Evolutionary conservation across 345 rosid genomes (phyloP), one percentile per base, ranked within the genome.

Genomic region (Microcos paniculata): DNA sequence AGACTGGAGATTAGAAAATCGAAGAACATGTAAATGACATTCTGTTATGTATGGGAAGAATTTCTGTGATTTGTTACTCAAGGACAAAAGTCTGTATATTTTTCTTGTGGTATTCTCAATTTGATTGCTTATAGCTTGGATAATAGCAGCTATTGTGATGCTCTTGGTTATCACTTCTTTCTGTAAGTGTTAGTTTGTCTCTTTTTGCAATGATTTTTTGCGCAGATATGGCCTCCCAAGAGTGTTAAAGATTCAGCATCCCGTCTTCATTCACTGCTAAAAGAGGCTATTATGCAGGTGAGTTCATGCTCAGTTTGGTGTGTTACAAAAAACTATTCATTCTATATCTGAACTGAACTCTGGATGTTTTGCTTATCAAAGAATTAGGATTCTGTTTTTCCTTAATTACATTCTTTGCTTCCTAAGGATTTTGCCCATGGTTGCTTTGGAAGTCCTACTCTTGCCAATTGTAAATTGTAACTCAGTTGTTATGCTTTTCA

Each of bases 201-300:
- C 55, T 65, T 77, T 62, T 80, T 49, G 62, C 13, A 42, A 58
- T 63, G 79, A n/a, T 42, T 53, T 69, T 80, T 81, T 66, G 35
- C 83, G 79, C 89, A 96, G 99, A 90, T 96, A 85, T 96, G 98
- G 98, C 99, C 99, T 87, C 98, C 99, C 28, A 96, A 93, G 83
- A 90, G 84, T 85, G 86, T 96, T 72, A 94, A 93, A 83, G 99
- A 96, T 85, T 87, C 97, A 21, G 97, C 97, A 74, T 93, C 99
- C 68, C 82, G 83, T 79, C 89, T 93, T 78, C 95, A 96, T 88
- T 90, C 93, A 70, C 87, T 73, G 78, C 86, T 93, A 79, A 96
- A 88, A 83, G 99, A 93, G 83, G 97, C 91, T 64, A 90, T 96
- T 78, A 28, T 87, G 85, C 92, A 90, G 97, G 99, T 90, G 66